These are phyloP conservation scores for Cercis canadensis DNA, from an alignment of 306 rosid genomes.

Conservation along the genomic window DNA sequence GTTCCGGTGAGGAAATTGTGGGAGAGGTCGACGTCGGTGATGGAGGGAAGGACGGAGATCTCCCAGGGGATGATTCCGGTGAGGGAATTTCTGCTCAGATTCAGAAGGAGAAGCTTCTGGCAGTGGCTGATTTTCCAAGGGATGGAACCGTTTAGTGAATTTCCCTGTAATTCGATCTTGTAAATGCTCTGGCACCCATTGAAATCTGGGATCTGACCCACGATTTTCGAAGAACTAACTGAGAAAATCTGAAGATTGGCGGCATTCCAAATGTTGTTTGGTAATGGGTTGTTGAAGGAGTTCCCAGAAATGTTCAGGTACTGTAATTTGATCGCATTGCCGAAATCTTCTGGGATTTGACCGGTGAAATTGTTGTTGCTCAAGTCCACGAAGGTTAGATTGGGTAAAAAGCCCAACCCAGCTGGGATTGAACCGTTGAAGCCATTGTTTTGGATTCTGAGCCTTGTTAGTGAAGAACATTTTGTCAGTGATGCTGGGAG, in stretches of 20 bases:
- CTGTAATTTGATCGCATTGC: slow-evolving; percentile 60
- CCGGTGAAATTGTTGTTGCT: slow-evolving; percentile 81
- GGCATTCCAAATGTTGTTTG: slow-evolving; percentile 70
- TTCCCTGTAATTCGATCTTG: slow-evolving; percentile 72
- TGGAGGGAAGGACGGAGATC: slow-evolving; percentile 73
- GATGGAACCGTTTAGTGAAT: slow-evolving; percentile 58
- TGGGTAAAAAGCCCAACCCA: slow-evolving; percentile 65
- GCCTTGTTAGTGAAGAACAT: slow-evolving; percentile 67
- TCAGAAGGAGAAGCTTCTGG: slow-evolving; percentile 61
- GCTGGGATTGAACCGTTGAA: slow-evolving; percentile 71
- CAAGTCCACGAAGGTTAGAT: slow-evolving; percentile 67
- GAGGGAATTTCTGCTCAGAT: slow-evolving; percentile 69
- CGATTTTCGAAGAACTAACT: slow-evolving; percentile 58
- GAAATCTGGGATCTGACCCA: slow-evolving; percentile 78
- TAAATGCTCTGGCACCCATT: slow-evolving; percentile 63
- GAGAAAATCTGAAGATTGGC: slow-evolving; percentile 70
- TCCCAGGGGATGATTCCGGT: slow-evolving; percentile 95
- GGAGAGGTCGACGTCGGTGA: slow-evolving; percentile 86
- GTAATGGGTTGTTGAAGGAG: slow-evolving; percentile 52
- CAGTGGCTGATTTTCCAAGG: slow-evolving; percentile 95
- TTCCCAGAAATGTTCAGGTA: slow-evolving; percentile 79
- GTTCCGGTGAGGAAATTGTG: slow-evolving; percentile 81
- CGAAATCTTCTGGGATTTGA: slow-evolving; percentile 63
- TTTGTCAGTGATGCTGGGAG: slow-evolving; percentile 56
- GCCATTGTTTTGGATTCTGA: slow-evolving; percentile 74